These are phyloP conservation scores for Decorospora gaudefroyi DNA, from an alignment of 2,329 filamentous ascomycete genomes.

Conservation along the genomic window DNA sequence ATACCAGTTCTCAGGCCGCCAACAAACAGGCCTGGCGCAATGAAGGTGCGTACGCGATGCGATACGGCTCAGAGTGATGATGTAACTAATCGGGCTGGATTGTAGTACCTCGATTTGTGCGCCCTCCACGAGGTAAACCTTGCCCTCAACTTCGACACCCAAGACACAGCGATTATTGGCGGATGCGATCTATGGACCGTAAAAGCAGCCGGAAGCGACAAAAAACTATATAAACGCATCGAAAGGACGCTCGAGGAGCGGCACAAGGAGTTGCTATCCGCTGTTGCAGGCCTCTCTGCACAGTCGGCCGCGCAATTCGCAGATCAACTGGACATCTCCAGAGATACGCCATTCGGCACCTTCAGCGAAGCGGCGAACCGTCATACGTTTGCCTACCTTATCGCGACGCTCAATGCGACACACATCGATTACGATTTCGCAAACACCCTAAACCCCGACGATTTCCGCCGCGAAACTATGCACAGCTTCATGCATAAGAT, in stretches of 20 bases:
- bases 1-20: too few relatives aligned
- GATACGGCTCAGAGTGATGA: constrained; percentile 28
- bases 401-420: constrained; percentile 93
- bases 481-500: constrained; percentile 83
- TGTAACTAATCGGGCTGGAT: constrained; percentile 36
- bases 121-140: constrained; percentile 90
- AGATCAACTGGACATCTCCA: constrained; percentile 71
- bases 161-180: constrained; percentile 88
- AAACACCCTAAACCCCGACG: constrained; percentile 81
- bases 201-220: constrained; percentile 91
- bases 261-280: constrained; percentile 82
- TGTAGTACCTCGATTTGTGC: constrained; percentile 84
- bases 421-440: constrained; percentile 98
- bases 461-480: constrained; percentile 85
- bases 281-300: constrained; percentile 85
- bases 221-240: constrained; percentile 96
- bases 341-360: constrained; percentile 88
- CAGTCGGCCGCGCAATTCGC: constrained; percentile 74
- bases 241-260: constrained; percentile 88
- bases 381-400: constrained; percentile 91
- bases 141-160: constrained; percentile 93
- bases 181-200: constrained; percentile 97
- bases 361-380: constrained; percentile 86
- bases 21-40: constrained; percentile 26
- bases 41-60: constrained; percentile 45